Base-by-base conservation (phyloP, 768 basidiomycete genomes). In the Boletus bicolor region DNA sequence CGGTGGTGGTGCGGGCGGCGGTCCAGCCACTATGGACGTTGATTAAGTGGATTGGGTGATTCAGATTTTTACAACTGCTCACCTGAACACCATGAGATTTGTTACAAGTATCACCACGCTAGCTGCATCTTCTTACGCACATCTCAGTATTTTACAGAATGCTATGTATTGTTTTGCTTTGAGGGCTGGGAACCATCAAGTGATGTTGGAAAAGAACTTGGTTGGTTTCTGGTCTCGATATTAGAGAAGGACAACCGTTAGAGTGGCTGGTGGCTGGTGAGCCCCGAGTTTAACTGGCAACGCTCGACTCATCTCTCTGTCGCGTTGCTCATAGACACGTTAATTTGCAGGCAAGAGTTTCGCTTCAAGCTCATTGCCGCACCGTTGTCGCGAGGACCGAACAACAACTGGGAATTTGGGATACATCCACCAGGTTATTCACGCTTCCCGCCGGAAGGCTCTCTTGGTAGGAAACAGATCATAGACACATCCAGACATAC, bases 121-220 rank as follows among this genome's bases (percentile, higher is more conserved):
- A 52, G 28, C 45, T 58, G 49, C 64, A 64, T 59, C 48, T 45
- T 48, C 26, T 43, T 56, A 52, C 58, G 34, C 64, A 45, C 67
- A 59, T 59, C 62, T 69, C 64, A 49, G 59, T 68, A 67, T 37
- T 44, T 58, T 64, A 69, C 67, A 59, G 30, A 64, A 56, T 53
- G 39, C n/a, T 55, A 54, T 67, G 63, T 67, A 58, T 67, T 60
- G 32, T 51, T 45, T 28, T 44, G 51, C 14, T 55, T 38, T 24
- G 28, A n/a, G 14, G 43, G 9, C 15, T 24, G 26, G 30, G 30
- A 32, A 12, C 4, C 30, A n/a, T 30, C 28, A 24, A 24, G 21
- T 24, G 21, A 24, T 24, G 21, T 24, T 24, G 21, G 21, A 24
- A 24, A 30, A 6, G 3, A 21, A 21, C 11, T 14, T 15, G 21